A percentile compares a stretch with the other conserved stretches of the same genome.
Evolutionary conservation across 129 eudicot genomes (phyloP).

Genomic region (Kitagawia praeruptora): DNA sequence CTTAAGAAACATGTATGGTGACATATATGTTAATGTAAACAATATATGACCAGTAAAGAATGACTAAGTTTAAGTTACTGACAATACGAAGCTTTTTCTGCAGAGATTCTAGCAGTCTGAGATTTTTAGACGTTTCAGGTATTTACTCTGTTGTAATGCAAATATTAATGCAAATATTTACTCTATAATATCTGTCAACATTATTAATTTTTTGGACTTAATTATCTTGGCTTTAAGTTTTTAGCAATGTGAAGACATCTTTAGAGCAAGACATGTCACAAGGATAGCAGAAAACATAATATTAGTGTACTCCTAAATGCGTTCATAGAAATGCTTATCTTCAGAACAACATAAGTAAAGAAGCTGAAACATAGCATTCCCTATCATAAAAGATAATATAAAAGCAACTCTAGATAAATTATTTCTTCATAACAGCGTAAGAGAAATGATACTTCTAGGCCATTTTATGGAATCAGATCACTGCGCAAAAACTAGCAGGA

Average conservation of each 20-base stretch:
- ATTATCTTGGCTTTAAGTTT: background rate
- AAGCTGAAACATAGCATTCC: background rate
- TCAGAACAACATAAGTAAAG: background rate
- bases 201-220: background rate
- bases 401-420: background rate
- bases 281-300: background rate
- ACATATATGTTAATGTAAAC: background rate
- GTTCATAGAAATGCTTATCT: background rate
- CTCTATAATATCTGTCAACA: background rate
- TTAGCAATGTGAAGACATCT: background rate
- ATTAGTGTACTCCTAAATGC: background rate
- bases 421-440: background rate
- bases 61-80: background rate
- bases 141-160: background rate
- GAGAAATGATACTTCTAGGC: background rate
- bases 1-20: background rate
- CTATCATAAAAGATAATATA: too few species aligned
- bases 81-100: background rate
- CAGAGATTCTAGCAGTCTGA: background rate
- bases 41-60: background rate
- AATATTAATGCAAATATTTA: background rate
- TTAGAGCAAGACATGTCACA: background rate
- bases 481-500: constrained; percentile 8
- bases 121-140: background rate
- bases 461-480: background rate